Conservation (phyloP, 2,329 filamentous ascomycete genomes). For the Aulographum hederae region DNA sequence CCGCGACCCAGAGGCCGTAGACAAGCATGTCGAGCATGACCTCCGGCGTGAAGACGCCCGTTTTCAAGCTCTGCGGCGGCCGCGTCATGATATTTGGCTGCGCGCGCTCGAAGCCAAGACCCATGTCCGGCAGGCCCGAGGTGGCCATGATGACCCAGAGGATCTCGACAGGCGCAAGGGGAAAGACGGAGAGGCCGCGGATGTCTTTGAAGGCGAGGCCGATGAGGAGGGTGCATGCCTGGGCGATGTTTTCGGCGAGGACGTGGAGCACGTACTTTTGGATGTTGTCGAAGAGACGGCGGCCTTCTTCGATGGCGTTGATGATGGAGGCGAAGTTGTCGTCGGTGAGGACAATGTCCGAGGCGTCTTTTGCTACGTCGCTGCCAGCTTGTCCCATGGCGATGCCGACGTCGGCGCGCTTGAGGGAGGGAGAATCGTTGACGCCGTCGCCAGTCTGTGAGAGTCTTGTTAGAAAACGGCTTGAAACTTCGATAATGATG, state of each 20-base stretch:
- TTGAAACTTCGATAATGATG: slow-evolving; percentile 68
- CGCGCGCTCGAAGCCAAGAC: slow-evolving; percentile 62
- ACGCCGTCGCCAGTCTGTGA: slow-evolving; percentile 80
- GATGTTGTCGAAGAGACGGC: slow-evolving; percentile 76
- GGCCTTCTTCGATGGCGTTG: slow-evolving; percentile 63
- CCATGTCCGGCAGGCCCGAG: slow-evolving; percentile 73
- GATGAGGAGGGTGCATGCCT: slow-evolving; percentile 64
- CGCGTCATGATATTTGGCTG: slow-evolving; percentile 61
- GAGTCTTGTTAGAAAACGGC: too few relatives aligned
- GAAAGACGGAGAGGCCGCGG: slow-evolving; percentile 60
- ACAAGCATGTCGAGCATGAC: slow-evolving; percentile 64
- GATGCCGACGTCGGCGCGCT: slow-evolving; percentile 69
- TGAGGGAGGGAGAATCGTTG: slow-evolving; percentile 69
- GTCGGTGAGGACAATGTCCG: slow-evolving; percentile 70
- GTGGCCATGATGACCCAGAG: slow-evolving; percentile 94
- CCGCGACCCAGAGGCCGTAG: slow-evolving; percentile 63
- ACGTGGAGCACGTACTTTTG: slow-evolving; percentile 62
- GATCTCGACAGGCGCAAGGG: slow-evolving; percentile 69
- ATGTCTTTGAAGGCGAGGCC: slow-evolving; percentile 67
- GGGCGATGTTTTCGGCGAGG: slow-evolving; percentile 64
- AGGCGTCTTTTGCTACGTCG: slow-evolving; percentile 69
- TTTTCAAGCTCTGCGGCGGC: slow-evolving; percentile 51
- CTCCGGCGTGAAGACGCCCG: slow-evolving; percentile 61
- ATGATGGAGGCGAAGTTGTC: slow-evolving; percentile 83
- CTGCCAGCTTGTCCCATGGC: slow-evolving; percentile 63